These are phyloP conservation scores for Candida pseudoglaebosa DNA, from an alignment of 805 yeast genomes.

Conservation along the genomic window DNA sequence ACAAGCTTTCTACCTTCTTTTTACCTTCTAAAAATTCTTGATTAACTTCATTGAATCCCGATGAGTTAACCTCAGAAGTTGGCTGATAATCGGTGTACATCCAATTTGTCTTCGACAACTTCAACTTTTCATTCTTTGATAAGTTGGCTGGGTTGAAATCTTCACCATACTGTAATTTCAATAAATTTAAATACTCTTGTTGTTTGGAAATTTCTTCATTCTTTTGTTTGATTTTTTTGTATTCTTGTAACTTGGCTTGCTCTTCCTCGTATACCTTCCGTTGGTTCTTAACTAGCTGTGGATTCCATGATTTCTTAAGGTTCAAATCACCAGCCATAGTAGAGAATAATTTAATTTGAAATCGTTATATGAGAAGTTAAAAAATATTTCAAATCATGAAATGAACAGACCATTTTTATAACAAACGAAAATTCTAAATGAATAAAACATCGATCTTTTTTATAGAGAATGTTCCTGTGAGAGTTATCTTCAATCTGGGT, in stretches of 20 bases:
- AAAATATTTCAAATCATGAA: neutral
- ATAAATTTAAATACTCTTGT: conserved; percentile 54
- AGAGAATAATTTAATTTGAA: conserved; percentile 1
- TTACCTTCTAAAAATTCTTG: conserved; percentile 31
- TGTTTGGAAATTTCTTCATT: conserved; percentile 62
- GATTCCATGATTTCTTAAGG: conserved; percentile 94
- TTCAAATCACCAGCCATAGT: conserved; percentile 76
- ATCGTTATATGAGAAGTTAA: conserved; percentile 1
- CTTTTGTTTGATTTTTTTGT: conserved; percentile 57
- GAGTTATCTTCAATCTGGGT: too few relatives aligned
- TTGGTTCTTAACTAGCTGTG: conserved; percentile 79
- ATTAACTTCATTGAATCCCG: conserved; percentile 32
- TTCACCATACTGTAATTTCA: conserved; percentile 42
- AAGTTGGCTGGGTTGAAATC: conserved; percentile 21
- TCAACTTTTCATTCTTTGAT: conserved; percentile 33
- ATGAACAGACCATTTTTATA: neutral
- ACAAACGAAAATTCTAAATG: too few relatives aligned
- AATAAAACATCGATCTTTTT: too few relatives aligned
- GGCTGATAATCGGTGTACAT: conserved; percentile 65
- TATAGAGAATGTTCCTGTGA: too few relatives aligned
- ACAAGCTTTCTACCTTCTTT: conserved; percentile 44
- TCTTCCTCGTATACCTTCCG: conserved; percentile 82
- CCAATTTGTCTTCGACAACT: conserved; percentile 65
- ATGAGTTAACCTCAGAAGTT: conserved; percentile 26
- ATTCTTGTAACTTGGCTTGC: conserved; percentile 70